Base-by-base conservation (phyloP, 129 eudicot species). In the Mikania micrantha region DNA sequence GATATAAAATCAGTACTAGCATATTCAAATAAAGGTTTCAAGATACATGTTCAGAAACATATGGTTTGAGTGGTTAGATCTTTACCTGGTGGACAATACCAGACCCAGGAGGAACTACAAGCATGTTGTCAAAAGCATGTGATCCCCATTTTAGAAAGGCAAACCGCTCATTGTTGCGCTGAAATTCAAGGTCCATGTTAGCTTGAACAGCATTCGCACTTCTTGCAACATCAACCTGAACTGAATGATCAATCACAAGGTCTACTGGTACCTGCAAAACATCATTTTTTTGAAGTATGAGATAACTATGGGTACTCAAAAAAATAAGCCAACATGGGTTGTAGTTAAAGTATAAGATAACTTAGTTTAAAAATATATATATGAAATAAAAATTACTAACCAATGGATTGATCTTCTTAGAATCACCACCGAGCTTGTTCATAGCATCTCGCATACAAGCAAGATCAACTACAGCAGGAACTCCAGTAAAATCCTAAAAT, bases 381-480 rank as follows among this genome's bases (percentile, higher is more conserved):
- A 36, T 59, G 27, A 31, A 17, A 34, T 67, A 42, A 3, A 71
- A 27, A 64, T 0, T 32, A 50, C 74, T 38, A 56, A 93, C 99
- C 99, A 93, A 77, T 13, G 99, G 99, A 70, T 93, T 93, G 50
- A 93, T 93, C 83, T 89, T 93, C 79, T 86, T 91, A 13, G 96
- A 82, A 74, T 88, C 91, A 27, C 92, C 88, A 35, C 93, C 95
- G 38, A 93, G 96, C 34, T 60, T 86, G 82, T 84, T 88, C 83
- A 93, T 93, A 10, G 99, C 99, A 83, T 93, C 99, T 58, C 99
- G 88, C 99, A 93, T 93, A 64, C 90, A 85, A 74, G 99, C 99
- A 73, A 93, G 88, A 81, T 93, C 99, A 82, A 93, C 99, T 45
- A 93, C 96, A 71, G 96, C 96, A 34, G 99, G 99, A 75, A 93